phyloP scores from a whole-genome alignment of 2,329 filamentous ascomycete genomes.

The Trichoderma hamatum region DNA sequence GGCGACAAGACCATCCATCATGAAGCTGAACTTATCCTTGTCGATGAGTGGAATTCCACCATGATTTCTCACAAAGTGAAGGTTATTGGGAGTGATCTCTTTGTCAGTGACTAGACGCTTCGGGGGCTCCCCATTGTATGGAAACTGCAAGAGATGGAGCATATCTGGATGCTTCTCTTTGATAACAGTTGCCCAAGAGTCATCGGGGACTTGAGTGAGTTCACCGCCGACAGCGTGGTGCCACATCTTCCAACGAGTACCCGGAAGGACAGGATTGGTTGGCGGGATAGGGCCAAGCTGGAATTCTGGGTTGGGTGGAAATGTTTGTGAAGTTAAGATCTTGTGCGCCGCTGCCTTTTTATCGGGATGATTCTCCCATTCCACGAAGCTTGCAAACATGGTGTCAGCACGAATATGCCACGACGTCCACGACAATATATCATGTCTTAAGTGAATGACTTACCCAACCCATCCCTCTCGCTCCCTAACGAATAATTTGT shows the following conservation, averaged over 20 bases:
- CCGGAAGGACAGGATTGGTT: constrained; percentile 18
- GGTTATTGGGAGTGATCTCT: constrained; percentile 9
- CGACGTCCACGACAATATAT: background rate
- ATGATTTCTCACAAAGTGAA: constrained; percentile 21
- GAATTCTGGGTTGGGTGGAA: constrained; percentile 17
- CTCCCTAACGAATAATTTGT: constrained; percentile 6
- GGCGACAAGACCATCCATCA: constrained; percentile 6
- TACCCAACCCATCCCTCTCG: constrained; percentile 13
- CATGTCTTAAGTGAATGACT: background rate
- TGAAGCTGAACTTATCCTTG: constrained; percentile 14
- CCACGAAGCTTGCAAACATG: background rate
- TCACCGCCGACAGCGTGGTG: constrained; percentile 16
- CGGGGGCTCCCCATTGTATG: constrained; percentile 15
- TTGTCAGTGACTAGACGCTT: constrained; percentile 12
- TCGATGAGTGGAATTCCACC: constrained; percentile 19
- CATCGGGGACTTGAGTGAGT: constrained; percentile 3
- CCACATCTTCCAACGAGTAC: constrained; percentile 22
- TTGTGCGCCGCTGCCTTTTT: constrained; percentile 22
- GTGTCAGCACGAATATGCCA: background rate
- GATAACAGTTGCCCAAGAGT: constrained; percentile 14
- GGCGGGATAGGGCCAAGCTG: constrained; percentile 8
- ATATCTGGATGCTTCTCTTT: constrained; percentile 19
- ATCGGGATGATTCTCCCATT: constrained; percentile 21
- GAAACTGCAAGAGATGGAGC: constrained; percentile 21
- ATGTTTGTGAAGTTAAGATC: constrained; percentile 8